Evolutionary conservation across 768 basidiomycete species (phyloP), one percentile per base, ranked within the genome.

Genomic region (Melanogaster broomeanus): DNA sequence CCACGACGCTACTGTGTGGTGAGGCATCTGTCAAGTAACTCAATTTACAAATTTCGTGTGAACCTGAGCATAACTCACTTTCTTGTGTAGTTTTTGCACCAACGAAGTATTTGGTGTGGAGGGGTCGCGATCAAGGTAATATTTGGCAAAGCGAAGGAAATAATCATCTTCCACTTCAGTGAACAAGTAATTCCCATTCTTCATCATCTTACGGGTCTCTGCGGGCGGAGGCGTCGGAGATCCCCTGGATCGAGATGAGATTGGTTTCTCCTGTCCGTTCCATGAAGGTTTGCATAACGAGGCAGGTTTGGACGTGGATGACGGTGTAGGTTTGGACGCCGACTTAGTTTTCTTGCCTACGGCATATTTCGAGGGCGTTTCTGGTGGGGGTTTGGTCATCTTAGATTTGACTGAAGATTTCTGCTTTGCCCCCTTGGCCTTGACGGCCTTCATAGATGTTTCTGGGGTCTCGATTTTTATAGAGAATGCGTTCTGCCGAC

Each of bases 1-100:
- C 85, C 85, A 88, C 13, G 84, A 85, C 8, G 30, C 61, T 6
- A 58, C 12, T 3, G 74, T 58, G 62, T 88, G 88, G 56, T 83
- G 78, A 24, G 84, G 79, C 72, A 88, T 73, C 88, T 89, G 38
- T 33, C n/a, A 10, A 7, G 21, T 25, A 28, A 4, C n/a, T 57
- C 8, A 57, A 34, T 38, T 10, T 10, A 42, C 12, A 30, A 16
- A 37, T 21, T 5, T 12, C 7, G 42, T 12, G 22, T 15, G 31
- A 31, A 33, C 15, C 43, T 7, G 16, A 1, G n/a, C 19, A 37
- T 19, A n/a, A 40, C 67, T 27, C 47, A 83, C 86, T 73, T 84
- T 82, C 42, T 62, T 54, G 51, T 74, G 56, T 13, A 85, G 47
- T 34, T 69, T 73, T 21, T 61, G 53, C 19, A 73, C 61, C 18